Evolutionary conservation across 2,329 filamentous ascomycete species (phyloP), one percentile per base, ranked within the genome.

Genomic region (Microdochium bolleyi): DNA sequence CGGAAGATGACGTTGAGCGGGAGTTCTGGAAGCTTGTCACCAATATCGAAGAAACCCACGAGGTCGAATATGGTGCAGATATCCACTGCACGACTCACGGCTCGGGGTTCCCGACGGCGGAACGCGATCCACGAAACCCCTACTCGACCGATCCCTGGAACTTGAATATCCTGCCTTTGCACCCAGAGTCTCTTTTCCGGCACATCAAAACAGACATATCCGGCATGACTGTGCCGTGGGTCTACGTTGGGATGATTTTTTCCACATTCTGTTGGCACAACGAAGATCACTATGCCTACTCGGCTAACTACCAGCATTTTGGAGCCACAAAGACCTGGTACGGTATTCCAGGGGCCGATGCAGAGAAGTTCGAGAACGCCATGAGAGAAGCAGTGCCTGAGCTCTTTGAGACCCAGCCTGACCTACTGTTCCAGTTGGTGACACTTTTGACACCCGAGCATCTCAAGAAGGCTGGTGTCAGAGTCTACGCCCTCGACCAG

Each of bases 211-310:
- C 92, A 0, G 94, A 99, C 64, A 95, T 99, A 51, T 97, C 94
- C 2, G 94, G 94, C 37, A 99, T 99, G 94, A 99, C 94, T 0
- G 92, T 99, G 8, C 94, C 94, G 0, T 99, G 94, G 94, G 84
- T 99, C 3, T 99, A 99, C 65, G 94, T 99, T 3, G 94, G 94
- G 56, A 99, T 99, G 94, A 95, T 95, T 38, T 99, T 99, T 67
- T 99, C 94, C 0, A 97, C 94, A 0, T 99, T 99, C 65, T 99
- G 94, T 70, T 99, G 94, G 94, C 94, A 99, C 67, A 96, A 96
- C 58, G 94, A 99, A 64, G 94, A 99, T 63, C 94, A 99, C 65
- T 96, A 96, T 66, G 87, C 94, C 2, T 99, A 97, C 66, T 99
- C 94, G 1, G 88, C 94, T 51, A 99, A 99, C 60, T 99, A 97